Evolutionary conservation across 306 rosid genomes (phyloP).

Genomic region (Cucurbita moschata): DNA sequence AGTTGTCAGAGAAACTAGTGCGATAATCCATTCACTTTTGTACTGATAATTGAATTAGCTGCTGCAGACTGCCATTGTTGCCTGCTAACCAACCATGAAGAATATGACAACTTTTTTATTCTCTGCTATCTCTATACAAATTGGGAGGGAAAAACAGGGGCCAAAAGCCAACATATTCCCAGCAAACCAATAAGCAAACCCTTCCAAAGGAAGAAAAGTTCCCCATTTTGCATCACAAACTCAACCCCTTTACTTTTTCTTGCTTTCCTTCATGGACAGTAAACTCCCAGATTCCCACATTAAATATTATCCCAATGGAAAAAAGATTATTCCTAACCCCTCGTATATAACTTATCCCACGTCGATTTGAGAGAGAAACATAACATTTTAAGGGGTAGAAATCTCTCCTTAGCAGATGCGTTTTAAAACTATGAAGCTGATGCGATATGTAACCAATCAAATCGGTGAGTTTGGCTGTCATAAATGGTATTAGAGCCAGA

Average conservation of each 20-base stretch:
- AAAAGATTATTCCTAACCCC: not conserved
- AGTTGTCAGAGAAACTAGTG: not conserved
- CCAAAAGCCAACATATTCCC: not conserved
- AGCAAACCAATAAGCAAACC: not conserved
- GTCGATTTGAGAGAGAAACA: too few relatives aligned
- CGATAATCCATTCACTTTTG: not conserved
- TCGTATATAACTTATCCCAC: not conserved
- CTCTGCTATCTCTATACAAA: not conserved
- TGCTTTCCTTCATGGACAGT: not conserved
- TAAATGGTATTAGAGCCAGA: too few relatives aligned
- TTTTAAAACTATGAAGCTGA: too few relatives aligned
- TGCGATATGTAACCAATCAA: too few relatives aligned
- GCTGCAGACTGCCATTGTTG: not conserved
- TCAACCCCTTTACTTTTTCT: slow-evolving; percentile 4
- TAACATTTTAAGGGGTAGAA: too few relatives aligned
- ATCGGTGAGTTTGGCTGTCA: too few relatives aligned
- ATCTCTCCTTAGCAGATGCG: too few relatives aligned
- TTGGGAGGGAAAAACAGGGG: not conserved
- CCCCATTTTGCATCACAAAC: not conserved
- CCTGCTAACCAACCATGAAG: not conserved
- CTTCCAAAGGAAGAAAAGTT: not conserved
- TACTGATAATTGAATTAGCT: not conserved
- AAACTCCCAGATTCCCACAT: not conserved
- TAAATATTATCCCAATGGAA: not conserved
- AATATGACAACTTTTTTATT: not conserved